Conservation (phyloP, 2,329 filamentous ascomycete species). For the Sarocladiaceae sp. region DNA sequence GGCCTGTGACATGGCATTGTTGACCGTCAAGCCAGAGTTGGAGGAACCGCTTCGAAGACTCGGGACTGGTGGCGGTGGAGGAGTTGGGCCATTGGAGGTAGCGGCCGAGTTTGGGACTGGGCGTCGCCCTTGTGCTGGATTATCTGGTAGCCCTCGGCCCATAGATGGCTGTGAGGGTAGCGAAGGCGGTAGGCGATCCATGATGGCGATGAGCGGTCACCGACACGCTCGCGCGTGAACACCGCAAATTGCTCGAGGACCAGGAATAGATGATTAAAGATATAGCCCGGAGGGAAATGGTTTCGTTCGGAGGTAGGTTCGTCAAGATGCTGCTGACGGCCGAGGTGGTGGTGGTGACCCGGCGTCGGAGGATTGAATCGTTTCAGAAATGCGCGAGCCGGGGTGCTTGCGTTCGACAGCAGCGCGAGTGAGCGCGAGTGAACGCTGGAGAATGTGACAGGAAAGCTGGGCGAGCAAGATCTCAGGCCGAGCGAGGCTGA, state of each 20-base stretch:
- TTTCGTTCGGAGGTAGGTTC: neutral
- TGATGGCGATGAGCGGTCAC: constrained; percentile 8
- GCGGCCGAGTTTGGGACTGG: constrained; percentile 33
- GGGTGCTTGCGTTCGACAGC: neutral
- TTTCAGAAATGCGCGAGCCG: constrained; percentile 5
- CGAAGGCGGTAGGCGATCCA: neutral
- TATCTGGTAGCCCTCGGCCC: constrained; percentile 35
- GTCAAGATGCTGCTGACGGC: neutral
- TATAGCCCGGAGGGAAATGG: neutral
- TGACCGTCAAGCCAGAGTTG: constrained; percentile 43
- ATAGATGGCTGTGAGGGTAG: constrained; percentile 12
- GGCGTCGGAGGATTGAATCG: constrained; percentile 10
- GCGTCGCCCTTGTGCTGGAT: constrained; percentile 33
- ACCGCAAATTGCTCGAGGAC: neutral
- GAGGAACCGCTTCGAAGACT: constrained; percentile 42
- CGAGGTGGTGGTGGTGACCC: neutral
- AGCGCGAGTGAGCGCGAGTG: constrained; percentile 5
- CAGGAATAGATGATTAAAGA: neutral
- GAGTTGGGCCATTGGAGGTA: constrained; percentile 32
- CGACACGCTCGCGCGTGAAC: constrained; percentile 7
- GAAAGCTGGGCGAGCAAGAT: neutral
- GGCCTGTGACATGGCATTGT: constrained; percentile 50
- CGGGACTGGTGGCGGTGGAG: constrained; percentile 41
- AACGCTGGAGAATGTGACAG: constrained; percentile 3
- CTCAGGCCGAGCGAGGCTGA: constrained; percentile 8